phyloP scores from a whole-genome alignment of 495 filamentous ascomycete genomes.

The Chaetomium fimeti region DNA sequence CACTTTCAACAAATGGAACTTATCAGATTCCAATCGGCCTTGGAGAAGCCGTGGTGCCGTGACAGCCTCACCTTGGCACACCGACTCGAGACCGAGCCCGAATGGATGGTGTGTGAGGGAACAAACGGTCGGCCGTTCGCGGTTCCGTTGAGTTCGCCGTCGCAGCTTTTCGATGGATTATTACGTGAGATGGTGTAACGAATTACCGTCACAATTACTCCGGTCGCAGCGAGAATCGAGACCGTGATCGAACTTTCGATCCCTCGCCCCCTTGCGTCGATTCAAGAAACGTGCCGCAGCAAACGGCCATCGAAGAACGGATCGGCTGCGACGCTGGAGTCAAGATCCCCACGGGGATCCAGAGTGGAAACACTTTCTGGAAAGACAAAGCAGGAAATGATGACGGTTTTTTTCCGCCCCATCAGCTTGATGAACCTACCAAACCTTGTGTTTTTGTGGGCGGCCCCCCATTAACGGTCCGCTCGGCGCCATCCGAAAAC shows the following conservation, averaged over 20 bases:
- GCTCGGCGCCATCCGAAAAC: neutral
- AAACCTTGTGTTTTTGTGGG: neutral
- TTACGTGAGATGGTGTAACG: slow-evolving; percentile 4
- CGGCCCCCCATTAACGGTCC: neutral
- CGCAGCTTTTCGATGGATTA: too few species aligned
- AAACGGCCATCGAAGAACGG: neutral
- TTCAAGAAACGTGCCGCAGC: neutral
- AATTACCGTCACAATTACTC: neutral
- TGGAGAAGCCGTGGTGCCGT: neutral
- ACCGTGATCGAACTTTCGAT: neutral
- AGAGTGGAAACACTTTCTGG: neutral
- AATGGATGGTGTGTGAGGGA: neutral
- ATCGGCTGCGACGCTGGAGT: slow-evolving; percentile 1
- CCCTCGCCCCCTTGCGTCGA: neutral
- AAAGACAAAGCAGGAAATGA: too few species aligned
- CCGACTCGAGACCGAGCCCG: neutral
- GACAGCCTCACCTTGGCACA: neutral
- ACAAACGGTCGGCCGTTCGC: neutral
- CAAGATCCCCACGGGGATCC: neutral
- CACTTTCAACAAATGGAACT: neutral
- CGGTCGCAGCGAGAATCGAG: neutral
- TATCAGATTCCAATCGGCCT: neutral
- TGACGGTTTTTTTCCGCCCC: too few species aligned
- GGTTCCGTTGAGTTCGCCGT: too few species aligned
- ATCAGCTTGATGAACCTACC: neutral